Percentiles rank a stretch among this genome's conserved stretches.
phyloP scores from a whole-genome alignment of 2,329 filamentous ascomycete species.

The Stemphylium beticola region DNA sequence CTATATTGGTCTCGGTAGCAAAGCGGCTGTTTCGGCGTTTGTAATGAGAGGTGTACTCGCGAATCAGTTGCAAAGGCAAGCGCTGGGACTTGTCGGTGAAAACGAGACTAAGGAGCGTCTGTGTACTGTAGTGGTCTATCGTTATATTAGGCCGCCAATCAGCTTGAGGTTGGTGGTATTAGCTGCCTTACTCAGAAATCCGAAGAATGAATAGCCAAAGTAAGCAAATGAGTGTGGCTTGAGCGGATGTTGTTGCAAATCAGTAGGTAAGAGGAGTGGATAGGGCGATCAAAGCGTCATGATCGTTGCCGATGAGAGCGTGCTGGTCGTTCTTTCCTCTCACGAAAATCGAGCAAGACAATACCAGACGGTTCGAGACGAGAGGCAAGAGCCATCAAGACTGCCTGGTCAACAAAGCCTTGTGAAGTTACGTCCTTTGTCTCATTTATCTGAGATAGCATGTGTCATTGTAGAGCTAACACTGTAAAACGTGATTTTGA shows the following conservation, averaged over 20 bases:
- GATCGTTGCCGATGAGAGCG: background rate
- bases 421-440: background rate
- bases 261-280: background rate
- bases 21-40: background rate
- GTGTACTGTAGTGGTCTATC: no score
- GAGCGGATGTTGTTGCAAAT: background rate
- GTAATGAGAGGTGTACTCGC: background rate
- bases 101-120: no score
- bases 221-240: background rate
- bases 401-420: conserved; percentile 1
- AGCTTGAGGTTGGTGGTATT: background rate
- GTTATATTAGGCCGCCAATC: no score
- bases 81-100: no score
- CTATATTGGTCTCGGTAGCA: background rate
- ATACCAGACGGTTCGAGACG: conserved; percentile 8
- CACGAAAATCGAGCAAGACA: conserved; percentile 7
- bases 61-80: background rate
- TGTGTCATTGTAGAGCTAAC: background rate
- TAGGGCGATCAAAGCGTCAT: background rate
- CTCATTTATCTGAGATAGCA: background rate
- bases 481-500: background rate
- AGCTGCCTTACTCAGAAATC: background rate
- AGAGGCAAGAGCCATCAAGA: conserved; percentile 8
- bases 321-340: conserved; percentile 6
- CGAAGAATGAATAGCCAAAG: background rate